A percentile compares a stretch with the other conserved stretches of the same genome.
Conservation (phyloP, 2,329 filamentous ascomycete species). For the Amphichorda felina region DNA sequence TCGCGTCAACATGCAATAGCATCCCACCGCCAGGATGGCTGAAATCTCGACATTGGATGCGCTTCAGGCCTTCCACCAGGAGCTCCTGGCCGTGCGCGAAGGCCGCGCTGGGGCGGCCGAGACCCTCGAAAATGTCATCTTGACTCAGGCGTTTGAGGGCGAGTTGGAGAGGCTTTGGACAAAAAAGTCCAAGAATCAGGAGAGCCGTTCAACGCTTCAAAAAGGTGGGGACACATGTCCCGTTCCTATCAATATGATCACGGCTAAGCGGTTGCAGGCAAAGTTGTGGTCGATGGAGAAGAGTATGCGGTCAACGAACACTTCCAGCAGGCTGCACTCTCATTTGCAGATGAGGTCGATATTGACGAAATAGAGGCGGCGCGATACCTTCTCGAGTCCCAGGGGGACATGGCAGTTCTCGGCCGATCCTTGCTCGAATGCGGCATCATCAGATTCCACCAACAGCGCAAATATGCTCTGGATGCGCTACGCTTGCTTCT, state of each 20-base stretch:
- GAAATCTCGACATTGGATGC: conserved; percentile 61
- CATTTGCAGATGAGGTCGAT: conserved; percentile 78
- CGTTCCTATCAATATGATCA: too few species aligned
- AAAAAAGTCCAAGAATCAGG: conserved; percentile 61
- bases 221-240: conserved; percentile 40
- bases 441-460: conserved; percentile 79
- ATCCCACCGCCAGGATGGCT: conserved; percentile 46
- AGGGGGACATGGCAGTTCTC: conserved; percentile 54
- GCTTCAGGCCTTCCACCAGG: conserved; percentile 75
- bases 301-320: conserved; percentile 76
- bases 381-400: conserved; percentile 60
- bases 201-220: conserved; percentile 60
- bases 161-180: conserved; percentile 63
- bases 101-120: conserved; percentile 49
- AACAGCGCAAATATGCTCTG: conserved; percentile 69
- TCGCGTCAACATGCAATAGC: conserved; percentile 33
- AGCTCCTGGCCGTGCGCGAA: conserved; percentile 67
- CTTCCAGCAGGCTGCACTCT: conserved; percentile 72
- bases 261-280: conserved; percentile 40
- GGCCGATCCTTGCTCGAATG: conserved; percentile 66
- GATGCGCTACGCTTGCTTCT: conserved; percentile 75
- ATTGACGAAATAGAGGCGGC: conserved; percentile 84
- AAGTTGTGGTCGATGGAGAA: conserved; percentile 58
- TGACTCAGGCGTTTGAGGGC: conserved; percentile 59
- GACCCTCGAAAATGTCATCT: conserved; percentile 57